phyloP scores from a whole-genome alignment of 805 yeast species.

The Schwanniomyces polymorphus region DNA sequence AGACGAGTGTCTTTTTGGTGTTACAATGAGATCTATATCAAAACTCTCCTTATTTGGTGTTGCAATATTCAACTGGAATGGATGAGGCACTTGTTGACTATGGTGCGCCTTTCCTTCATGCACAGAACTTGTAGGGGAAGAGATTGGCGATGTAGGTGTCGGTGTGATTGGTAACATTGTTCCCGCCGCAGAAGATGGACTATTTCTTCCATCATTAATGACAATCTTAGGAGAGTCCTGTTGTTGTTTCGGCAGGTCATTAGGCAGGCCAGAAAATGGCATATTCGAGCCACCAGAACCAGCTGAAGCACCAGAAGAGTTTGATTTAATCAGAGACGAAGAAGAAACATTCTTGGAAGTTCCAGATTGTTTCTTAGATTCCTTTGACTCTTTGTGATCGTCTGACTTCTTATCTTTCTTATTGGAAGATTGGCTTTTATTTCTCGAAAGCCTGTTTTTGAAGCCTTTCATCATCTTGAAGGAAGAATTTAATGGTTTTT shows the following conservation, averaged over 20 bases:
- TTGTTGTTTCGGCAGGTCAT: conserved; percentile 14
- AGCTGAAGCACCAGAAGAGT: conserved; percentile 25
- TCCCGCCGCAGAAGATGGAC: conserved; percentile 6
- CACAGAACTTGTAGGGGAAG: conserved; percentile 1
- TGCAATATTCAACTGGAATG: conserved; percentile 37
- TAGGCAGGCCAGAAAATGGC: conserved; percentile 10
- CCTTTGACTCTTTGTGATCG: conserved; percentile 26
- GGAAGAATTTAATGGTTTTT: background rate
- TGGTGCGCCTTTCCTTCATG: conserved; percentile 11
- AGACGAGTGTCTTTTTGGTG: conserved; percentile 88
- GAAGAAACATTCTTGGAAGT: conserved; percentile 8
- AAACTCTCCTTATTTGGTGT: conserved; percentile 65
- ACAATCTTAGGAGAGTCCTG: conserved; percentile 21
- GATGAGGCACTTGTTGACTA: conserved; percentile 17
- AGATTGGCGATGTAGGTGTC: conserved; percentile 6
- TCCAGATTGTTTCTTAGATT: conserved; percentile 17
- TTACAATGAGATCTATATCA: conserved; percentile 74
- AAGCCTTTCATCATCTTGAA: conserved; percentile 47
- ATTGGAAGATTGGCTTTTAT: conserved; percentile 33
- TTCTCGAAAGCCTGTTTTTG: conserved; percentile 45
- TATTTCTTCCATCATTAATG: conserved; percentile 11
- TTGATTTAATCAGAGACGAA: conserved; percentile 19
- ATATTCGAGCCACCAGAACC: conserved; percentile 2
- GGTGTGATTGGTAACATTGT: conserved; percentile 21
- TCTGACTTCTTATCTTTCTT: conserved; percentile 38